These are phyloP conservation scores for Basidiobolus meristosporus DNA, from an alignment of 371 early-diverging fungal genomes.

Conservation along the genomic window DNA sequence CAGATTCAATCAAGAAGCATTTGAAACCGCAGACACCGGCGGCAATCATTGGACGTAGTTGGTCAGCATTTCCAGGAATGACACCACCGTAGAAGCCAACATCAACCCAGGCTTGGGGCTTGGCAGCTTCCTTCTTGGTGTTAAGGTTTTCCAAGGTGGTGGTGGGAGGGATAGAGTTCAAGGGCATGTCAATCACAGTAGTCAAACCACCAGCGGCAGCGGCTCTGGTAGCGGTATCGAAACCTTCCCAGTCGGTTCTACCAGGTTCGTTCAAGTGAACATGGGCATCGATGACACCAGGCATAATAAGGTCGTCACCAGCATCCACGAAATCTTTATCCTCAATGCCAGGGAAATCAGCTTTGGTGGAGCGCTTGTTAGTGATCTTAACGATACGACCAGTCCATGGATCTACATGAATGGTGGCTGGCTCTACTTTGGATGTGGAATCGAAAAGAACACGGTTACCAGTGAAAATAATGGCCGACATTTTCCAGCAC, in stretches of 20 bases:
- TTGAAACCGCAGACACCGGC: constrained; percentile 65
- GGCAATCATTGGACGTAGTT: constrained; percentile 35
- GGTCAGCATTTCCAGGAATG: constrained; percentile 40
- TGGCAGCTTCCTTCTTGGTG: constrained; percentile 38
- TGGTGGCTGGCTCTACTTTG: constrained; percentile 3
- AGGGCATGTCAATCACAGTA: constrained; percentile 69
- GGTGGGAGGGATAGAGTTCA: constrained; percentile 71
- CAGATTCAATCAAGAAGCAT: constrained; percentile 68
- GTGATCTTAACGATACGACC: constrained; percentile 2
- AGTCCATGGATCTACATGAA: constrained; percentile 1
- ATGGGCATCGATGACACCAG: constrained; percentile 61
- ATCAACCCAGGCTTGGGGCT: constrained; percentile 51
- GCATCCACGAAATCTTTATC: constrained; percentile 17
- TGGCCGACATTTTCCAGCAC: too few relatives aligned
- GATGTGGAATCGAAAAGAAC: too few relatives aligned
- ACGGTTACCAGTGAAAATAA: too few relatives aligned
- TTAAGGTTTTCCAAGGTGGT: constrained; percentile 45
- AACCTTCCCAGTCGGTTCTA: constrained; percentile 71
- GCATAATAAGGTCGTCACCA: constrained; percentile 37
- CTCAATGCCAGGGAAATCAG: not conserved
- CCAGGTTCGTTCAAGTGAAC: constrained; percentile 71
- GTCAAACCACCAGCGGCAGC: constrained; percentile 65
- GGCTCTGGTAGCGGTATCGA: constrained; percentile 57
- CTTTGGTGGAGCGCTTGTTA: not conserved
- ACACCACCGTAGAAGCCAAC: constrained; percentile 70